Evolutionary conservation across 495 filamentous ascomycete genomes (phyloP).

Genomic region (Oleoguttula mirabilis): DNA sequence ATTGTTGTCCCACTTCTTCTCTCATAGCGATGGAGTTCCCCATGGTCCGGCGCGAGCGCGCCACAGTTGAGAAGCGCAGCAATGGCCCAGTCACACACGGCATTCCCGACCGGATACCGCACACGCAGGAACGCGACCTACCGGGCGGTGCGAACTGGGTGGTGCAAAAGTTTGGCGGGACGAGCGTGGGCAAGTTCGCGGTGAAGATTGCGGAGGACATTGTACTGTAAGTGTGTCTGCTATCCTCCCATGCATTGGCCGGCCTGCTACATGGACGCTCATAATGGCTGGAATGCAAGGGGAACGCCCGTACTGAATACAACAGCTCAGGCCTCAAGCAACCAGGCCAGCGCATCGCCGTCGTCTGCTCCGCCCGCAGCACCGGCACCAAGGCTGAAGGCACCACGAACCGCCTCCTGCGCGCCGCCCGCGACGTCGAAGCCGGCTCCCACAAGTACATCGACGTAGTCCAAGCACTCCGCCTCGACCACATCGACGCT

Average conservation of each 20-base stretch:
- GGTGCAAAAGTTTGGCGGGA: constrained; percentile 35
- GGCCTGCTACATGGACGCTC: too few species aligned
- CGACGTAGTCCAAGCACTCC: constrained; percentile 60
- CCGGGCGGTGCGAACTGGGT: constrained; percentile 32
- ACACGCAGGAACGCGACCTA: constrained; percentile 29
- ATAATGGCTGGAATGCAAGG: too few species aligned
- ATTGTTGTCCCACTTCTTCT: too few species aligned
- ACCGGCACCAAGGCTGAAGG: constrained; percentile 81
- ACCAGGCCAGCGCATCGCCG: constrained; percentile 63
- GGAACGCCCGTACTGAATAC: constrained; percentile 13
- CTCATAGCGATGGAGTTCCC: constrained; percentile 21
- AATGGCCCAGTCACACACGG: constrained; percentile 15
- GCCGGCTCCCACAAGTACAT: constrained; percentile 52
- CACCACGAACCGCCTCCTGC: constrained; percentile 81
- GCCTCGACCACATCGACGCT: constrained; percentile 58
- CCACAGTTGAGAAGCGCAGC: not conserved
- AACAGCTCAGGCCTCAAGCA: constrained; percentile 51
- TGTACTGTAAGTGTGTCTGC: constrained; percentile 57
- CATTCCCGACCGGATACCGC: constrained; percentile 20
- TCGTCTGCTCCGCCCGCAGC: constrained; percentile 88
- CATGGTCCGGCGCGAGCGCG: constrained; percentile 4
- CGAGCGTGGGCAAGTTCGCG: constrained; percentile 47
- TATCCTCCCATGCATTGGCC: too few species aligned
- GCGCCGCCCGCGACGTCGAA: constrained; percentile 54
- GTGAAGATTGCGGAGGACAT: constrained; percentile 58